Evolutionary conservation across 108 stramenopile genomes (phyloP).

Genomic region (Epithemia pelagica): DNA sequence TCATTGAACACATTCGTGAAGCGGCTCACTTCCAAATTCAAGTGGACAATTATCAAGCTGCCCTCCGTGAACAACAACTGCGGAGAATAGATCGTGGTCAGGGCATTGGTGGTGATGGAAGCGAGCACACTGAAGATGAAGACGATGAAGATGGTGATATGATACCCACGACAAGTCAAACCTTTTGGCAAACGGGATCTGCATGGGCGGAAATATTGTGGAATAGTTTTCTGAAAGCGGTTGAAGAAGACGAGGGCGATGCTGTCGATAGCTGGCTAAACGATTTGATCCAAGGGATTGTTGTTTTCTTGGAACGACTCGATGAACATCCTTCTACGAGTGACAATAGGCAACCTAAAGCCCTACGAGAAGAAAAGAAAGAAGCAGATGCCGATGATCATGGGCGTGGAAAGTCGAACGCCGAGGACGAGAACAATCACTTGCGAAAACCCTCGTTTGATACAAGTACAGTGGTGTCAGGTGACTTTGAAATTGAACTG

Average conservation of each 20-base stretch:
- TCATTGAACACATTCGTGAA: slow-evolving; percentile 70
- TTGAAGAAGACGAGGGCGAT: slow-evolving; percentile 74
- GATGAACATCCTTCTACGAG: slow-evolving; percentile 15
- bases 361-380: too few species aligned
- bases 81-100: slow-evolving; percentile 4
- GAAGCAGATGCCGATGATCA: neutral
- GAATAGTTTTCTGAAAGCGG: slow-evolving; percentile 69
- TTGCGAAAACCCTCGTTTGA: neutral
- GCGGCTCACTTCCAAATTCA: slow-evolving; percentile 73
- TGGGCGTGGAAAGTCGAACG: neutral
- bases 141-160: neutral
- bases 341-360: too few species aligned
- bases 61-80: slow-evolving; percentile 29
- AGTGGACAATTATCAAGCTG: slow-evolving; percentile 59
- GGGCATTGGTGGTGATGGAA: slow-evolving; percentile 7
- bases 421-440: neutral
- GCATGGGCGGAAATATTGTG: slow-evolving; percentile 63
- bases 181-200: slow-evolving; percentile 45
- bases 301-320: slow-evolving; percentile 57
- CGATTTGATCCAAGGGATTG: slow-evolving; percentile 22
- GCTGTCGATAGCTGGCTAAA: slow-evolving; percentile 67
- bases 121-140: slow-evolving; percentile 3
- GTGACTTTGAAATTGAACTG: slow-evolving; percentile 9
- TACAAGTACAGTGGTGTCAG: neutral
- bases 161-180: neutral